These are phyloP conservation scores for Ciborinia camelliae DNA, from an alignment of 2,329 filamentous ascomycete genomes.

Conservation along the genomic window DNA sequence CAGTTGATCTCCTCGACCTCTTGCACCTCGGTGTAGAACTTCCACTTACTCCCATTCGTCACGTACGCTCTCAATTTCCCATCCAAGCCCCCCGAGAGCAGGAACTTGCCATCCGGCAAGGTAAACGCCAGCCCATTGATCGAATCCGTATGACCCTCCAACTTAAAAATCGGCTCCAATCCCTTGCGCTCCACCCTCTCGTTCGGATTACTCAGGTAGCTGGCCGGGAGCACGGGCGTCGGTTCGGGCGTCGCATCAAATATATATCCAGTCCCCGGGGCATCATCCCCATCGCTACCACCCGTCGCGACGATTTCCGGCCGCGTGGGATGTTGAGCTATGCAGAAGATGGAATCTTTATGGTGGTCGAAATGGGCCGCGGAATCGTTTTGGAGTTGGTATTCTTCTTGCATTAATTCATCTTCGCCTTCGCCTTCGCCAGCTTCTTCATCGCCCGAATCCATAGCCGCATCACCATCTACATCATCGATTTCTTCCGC, in stretches of 20 bases:
- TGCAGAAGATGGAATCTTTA: conserved; percentile 89
- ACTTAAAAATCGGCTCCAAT: conserved; percentile 63
- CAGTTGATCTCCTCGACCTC: conserved; percentile 97
- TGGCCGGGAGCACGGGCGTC: conserved; percentile 69
- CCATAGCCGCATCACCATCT: conserved; percentile 76
- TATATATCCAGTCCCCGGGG: conserved; percentile 73
- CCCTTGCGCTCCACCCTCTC: conserved; percentile 55
- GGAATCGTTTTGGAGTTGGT: conserved; percentile 86
- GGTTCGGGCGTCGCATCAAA: conserved; percentile 68
- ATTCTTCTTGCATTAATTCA: conserved; percentile 64
- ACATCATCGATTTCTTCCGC: conserved; percentile 65
- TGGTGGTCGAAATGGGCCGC: conserved; percentile 87
- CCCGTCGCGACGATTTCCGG: conserved; percentile 81
- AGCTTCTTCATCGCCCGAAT: conserved; percentile 64
- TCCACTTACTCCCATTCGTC: conserved; percentile 53
- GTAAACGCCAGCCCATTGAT: conserved; percentile 87
- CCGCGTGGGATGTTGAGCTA: conserved; percentile 83
- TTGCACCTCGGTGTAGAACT: conserved; percentile 71
- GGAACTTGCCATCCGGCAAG: conserved; percentile 74
- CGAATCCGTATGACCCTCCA: conserved; percentile 90
- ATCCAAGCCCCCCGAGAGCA: conserved; percentile 85
- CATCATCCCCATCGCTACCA: conserved; percentile 64
- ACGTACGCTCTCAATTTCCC: conserved; percentile 67
- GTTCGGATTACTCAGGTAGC: conserved; percentile 66
- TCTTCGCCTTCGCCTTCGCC: conserved; percentile 51